These are phyloP conservation scores for Inga laurina DNA, from an alignment of 306 rosid species.

Conservation along the genomic window DNA sequence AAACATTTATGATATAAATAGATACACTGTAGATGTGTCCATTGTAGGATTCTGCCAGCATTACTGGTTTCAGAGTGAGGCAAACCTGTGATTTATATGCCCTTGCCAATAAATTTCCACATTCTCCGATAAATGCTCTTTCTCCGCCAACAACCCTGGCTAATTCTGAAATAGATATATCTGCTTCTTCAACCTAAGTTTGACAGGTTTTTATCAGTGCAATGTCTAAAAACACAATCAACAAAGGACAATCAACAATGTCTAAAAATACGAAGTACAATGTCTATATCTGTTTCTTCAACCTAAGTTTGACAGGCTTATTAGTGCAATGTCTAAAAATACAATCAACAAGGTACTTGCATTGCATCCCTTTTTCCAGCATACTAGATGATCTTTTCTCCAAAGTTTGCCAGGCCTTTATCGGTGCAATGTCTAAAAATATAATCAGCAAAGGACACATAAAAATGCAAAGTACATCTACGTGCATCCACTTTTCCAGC, in stretches of 20 bases:
- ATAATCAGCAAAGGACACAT: not conserved
- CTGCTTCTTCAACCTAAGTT: slow-evolving; percentile 72
- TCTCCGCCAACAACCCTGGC: slow-evolving; percentile 73
- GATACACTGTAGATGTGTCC: not conserved
- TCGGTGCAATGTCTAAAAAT: slow-evolving; percentile 26
- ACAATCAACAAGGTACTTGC: not conserved
- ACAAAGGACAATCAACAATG: not conserved
- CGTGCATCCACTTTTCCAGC: not conserved
- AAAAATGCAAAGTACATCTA: not conserved
- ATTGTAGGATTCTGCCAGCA: not conserved
- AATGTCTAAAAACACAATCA: not conserved
- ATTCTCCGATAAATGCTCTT: slow-evolving; percentile 68
- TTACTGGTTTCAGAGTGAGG: not conserved
- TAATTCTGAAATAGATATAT: slow-evolving; percentile 64
- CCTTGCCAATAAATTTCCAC: slow-evolving; percentile 59
- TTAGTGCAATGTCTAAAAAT: slow-evolving; percentile 27
- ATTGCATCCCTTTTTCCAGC: not conserved
- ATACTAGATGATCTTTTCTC: slow-evolving; percentile 34
- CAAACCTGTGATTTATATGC: slow-evolving; percentile 68
- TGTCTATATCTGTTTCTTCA: slow-evolving; percentile 53
- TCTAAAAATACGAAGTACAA: not conserved
- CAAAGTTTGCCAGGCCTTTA: slow-evolving; percentile 36
- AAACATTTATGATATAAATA: not conserved
- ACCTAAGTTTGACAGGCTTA: slow-evolving; percentile 49
- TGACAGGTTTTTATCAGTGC: slow-evolving; percentile 32